These are phyloP conservation scores for Rhododendron simsii DNA, from an alignment of 148 eudicot species.

Conservation along the genomic window DNA sequence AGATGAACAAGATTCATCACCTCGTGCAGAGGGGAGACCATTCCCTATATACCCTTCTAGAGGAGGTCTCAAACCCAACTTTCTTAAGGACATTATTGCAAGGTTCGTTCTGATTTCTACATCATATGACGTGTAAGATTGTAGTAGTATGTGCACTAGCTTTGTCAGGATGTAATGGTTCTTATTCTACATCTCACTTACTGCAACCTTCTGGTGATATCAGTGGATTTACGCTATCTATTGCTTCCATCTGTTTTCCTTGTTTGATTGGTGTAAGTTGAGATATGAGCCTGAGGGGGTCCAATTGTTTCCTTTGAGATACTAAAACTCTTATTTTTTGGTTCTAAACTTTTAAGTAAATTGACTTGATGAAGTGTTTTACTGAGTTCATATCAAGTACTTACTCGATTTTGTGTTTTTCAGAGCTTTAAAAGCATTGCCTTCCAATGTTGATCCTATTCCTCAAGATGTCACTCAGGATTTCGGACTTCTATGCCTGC, in stretches of 20 bases:
- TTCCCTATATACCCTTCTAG: constrained; percentile 89
- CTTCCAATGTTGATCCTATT: constrained; percentile 68
- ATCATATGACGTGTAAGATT: neutral
- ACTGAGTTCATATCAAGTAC: neutral
- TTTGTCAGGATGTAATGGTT: neutral
- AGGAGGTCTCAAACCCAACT: constrained; percentile 68
- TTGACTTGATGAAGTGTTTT: neutral
- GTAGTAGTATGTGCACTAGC: neutral
- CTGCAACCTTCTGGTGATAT: neutral
- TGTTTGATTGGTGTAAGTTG: constrained; percentile 6
- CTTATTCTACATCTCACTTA: neutral
- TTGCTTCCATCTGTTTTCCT: constrained; percentile 3
- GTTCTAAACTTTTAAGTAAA: neutral
- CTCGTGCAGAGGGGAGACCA: constrained; percentile 50
- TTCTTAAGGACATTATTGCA: constrained; percentile 57
- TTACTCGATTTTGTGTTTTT: constrained; percentile 12
- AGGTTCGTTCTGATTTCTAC: constrained; percentile 43
- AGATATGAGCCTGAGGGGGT: neutral
- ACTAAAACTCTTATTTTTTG: neutral
- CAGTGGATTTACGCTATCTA: neutral
- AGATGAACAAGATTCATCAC: constrained; percentile 52
- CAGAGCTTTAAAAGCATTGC: constrained; percentile 70
- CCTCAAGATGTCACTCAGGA: constrained; percentile 63
- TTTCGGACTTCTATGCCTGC: constrained; percentile 61
- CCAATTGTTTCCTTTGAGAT: neutral